Conservation (phyloP, 2,329 filamentous ascomycete species). For the Aspergillus amoenus region DNA sequence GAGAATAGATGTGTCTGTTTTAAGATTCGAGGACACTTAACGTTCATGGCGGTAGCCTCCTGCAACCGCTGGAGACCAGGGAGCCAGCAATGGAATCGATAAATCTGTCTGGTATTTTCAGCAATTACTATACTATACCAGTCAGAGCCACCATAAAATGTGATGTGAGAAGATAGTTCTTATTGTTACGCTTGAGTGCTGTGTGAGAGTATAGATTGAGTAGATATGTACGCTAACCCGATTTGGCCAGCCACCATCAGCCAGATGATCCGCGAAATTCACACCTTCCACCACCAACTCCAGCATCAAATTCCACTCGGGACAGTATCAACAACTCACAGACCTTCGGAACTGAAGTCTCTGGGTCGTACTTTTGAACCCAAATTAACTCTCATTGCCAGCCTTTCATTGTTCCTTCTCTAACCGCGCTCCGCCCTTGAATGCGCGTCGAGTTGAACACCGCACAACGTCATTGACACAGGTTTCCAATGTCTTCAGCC, state of each 20-base stretch:
- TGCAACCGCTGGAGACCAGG: no score
- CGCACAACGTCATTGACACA: constrained; percentile 7
- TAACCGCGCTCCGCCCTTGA: not conserved
- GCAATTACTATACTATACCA: not conserved
- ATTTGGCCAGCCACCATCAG: constrained; percentile 1
- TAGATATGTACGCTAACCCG: constrained; percentile 7
- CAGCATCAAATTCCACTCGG: not conserved
- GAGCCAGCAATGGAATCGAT: not conserved
- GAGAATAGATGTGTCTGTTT: no score
- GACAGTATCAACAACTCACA: not conserved
- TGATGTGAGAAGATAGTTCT: not conserved
- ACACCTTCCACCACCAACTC: not conserved
- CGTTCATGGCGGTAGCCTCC: no score
- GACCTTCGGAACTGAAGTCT: not conserved
- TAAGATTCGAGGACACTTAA: no score
- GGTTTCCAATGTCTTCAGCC: constrained; percentile 30
- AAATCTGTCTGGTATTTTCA: not conserved
- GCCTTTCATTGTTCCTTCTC: not conserved
- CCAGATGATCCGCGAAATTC: constrained; percentile 7
- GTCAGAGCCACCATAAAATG: not conserved
- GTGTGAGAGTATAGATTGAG: not conserved
- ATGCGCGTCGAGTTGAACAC: not conserved
- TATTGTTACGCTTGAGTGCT: not conserved
- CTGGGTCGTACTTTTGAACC: not conserved
- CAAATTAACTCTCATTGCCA: not conserved